Percentiles rank a stretch among this genome's conserved stretches.
Conservation (phyloP, 2,329 filamentous ascomycete species). For the Aspergillus flavus region DNA sequence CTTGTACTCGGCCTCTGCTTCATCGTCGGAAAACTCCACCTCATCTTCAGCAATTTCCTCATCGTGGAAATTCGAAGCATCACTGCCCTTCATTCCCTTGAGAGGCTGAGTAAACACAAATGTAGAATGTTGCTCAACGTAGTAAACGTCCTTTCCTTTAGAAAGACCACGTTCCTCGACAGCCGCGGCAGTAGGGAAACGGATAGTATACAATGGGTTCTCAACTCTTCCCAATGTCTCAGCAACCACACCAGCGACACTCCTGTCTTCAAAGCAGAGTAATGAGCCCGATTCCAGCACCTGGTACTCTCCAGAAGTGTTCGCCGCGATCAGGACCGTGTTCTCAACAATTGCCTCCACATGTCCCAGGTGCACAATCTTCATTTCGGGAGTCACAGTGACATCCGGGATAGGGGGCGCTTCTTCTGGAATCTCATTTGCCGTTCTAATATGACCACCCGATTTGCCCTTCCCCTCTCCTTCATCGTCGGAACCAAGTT, state of each 20-base stretch:
- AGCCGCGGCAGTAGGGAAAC: slow-evolving; percentile 70
- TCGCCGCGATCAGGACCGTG: slow-evolving; percentile 76
- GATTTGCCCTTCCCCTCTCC: slow-evolving; percentile 55
- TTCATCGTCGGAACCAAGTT: slow-evolving; percentile 78
- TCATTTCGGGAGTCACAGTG: slow-evolving; percentile 73
- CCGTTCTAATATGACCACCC: slow-evolving; percentile 66
- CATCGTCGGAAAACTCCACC: slow-evolving; percentile 94
- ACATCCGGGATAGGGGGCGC: slow-evolving; percentile 74
- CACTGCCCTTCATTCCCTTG: slow-evolving; percentile 79
- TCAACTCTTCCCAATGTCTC: slow-evolving; percentile 86
- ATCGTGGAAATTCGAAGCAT: slow-evolving; percentile 93
- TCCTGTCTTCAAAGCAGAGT: slow-evolving; percentile 74
- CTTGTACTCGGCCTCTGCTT: slow-evolving; percentile 85
- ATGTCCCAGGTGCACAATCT: slow-evolving; percentile 72
- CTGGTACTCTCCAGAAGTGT: slow-evolving; percentile 76
- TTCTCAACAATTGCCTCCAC: slow-evolving; percentile 79
- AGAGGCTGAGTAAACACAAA: slow-evolving; percentile 87
- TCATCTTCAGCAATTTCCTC: slow-evolving; percentile 87
- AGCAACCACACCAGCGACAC: slow-evolving; percentile 76
- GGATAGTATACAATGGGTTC: slow-evolving; percentile 81
- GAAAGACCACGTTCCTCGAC: slow-evolving; percentile 68
- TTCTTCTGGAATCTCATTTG: slow-evolving; percentile 73
- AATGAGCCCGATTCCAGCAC: slow-evolving; percentile 84
- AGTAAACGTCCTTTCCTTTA: slow-evolving; percentile 74
- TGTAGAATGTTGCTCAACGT: slow-evolving; percentile 74